These are phyloP conservation scores for Boletus albobrunnescens DNA, from an alignment of 1,284 basidiomycete genomes.

Conservation along the genomic window DNA sequence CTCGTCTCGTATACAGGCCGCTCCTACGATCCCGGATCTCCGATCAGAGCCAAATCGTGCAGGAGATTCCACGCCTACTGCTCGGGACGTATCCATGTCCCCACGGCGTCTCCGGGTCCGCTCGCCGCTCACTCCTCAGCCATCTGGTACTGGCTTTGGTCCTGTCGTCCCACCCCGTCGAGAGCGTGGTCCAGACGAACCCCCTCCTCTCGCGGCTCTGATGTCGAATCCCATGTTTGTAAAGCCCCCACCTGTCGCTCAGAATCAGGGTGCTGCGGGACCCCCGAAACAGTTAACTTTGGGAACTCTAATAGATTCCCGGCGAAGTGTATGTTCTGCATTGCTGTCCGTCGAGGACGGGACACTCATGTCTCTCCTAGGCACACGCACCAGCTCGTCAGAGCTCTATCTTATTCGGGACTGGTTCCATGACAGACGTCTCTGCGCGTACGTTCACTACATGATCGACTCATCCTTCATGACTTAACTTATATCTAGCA, in stretches of 20 bases:
- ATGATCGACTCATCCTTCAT: constrained; percentile 6
- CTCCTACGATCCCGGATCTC: constrained; percentile 29
- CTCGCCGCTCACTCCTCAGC: constrained; percentile 64
- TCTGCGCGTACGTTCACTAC: constrained; percentile 25
- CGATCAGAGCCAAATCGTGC: constrained; percentile 40
- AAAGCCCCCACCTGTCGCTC: constrained; percentile 47
- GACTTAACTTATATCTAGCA: constrained; percentile 17
- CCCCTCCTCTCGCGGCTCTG: constrained; percentile 59
- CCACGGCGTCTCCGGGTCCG: constrained; percentile 58
- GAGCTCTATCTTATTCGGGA: constrained; percentile 48
- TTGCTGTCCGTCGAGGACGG: constrained; percentile 1
- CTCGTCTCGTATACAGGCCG: constrained; percentile 19
- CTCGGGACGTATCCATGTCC: constrained; percentile 37
- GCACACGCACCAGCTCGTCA: constrained; percentile 45
- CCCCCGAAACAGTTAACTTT: constrained; percentile 45
- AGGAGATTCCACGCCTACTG: constrained; percentile 33
- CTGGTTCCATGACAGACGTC: constrained; percentile 34
- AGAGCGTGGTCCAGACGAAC: constrained; percentile 54
- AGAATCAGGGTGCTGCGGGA: constrained; percentile 33
- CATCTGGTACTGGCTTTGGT: constrained; percentile 50
- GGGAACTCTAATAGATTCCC: constrained; percentile 57
- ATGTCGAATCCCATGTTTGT: constrained; percentile 65
- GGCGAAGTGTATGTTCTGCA: constrained; percentile 45
- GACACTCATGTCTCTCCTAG: constrained; percentile 29
- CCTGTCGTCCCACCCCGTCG: constrained; percentile 34